Base-by-base conservation (phyloP, 73 alveolate genomes). In the Paramecium octaurelia region DNA sequence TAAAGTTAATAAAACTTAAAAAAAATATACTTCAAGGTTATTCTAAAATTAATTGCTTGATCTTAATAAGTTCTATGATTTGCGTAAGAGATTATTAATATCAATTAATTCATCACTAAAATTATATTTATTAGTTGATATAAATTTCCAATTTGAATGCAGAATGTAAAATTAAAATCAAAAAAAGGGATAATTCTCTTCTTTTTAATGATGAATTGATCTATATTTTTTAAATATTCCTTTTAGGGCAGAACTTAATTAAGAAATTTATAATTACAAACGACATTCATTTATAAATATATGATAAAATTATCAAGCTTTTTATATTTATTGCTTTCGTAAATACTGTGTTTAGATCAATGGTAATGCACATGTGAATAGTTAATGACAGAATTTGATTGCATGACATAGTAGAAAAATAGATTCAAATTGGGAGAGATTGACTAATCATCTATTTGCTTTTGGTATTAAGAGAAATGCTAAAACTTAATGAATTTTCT, bases 281-380 rank as follows among this genome's bases (percentile, higher is more conserved):
- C 29, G 60, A 48, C 9, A 16, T 48, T 48, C 8, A 4, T 0
- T 16, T 16, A 48, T 48, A 54, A 18, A 54, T 54, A 18, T 54
- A 54, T 54, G 69, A 54, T 54, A 54, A 54, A 18, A 54, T 54
- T 54, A 54, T 54, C 69, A 54, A 54, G 69, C 69, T 54, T 54
- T 8, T n/a, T 54, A 54, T 54, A n/a, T 18, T 54, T 54, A n/a
- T 16, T 54, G 69, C 14, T 54, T 18, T 18, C 69, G 2, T 54
- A 54, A 54, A 8, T 54, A 18, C 21, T 54, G 4, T 16, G 69
- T 54, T 54, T 54, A 54, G 69, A 54, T 54, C 27, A 64, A 64
- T 64, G 84, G 84, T 20, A 73, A 40, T 73, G 87, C 12, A 73
- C 59, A 73, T 73, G 87, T 20, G 57, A 73, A 73, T 73, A 73